phyloP scores from a whole-genome alignment of 192 early-diverging fungal genomes.

The Mortierella antarctica region DNA sequence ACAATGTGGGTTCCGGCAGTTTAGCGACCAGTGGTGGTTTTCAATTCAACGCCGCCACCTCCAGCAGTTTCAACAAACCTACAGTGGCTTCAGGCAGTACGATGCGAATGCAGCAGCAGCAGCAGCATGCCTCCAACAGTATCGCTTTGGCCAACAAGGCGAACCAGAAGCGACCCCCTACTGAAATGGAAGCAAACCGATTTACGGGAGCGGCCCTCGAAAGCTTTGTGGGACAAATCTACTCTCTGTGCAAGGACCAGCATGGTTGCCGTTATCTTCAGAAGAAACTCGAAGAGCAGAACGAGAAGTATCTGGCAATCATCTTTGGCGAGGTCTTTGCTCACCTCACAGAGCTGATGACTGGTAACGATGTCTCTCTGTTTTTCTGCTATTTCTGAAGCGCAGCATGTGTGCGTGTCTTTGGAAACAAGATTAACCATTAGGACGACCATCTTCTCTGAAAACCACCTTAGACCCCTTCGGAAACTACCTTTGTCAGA shows the following conservation, averaged over 20 bases:
- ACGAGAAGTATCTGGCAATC: constrained; percentile 67
- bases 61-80: constrained; percentile 29
- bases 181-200: constrained; percentile 66
- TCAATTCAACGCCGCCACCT: constrained; percentile 28
- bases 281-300: constrained; percentile 84
- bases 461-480: constrained; percentile 75
- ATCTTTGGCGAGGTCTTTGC: constrained; percentile 83
- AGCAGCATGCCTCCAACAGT: constrained; percentile 32
- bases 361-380: constrained; percentile 56
- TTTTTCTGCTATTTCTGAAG: not conserved
- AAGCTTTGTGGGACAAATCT: constrained; percentile 78
- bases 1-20: not conserved
- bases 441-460: not conserved
- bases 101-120: constrained; percentile 36
- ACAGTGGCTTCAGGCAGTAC: constrained; percentile 34
- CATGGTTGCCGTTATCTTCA: constrained; percentile 90
- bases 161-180: constrained; percentile 41
- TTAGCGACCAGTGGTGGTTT: constrained; percentile 2
- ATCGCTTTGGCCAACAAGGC: constrained; percentile 42
- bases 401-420: not conserved
- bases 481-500: constrained; percentile 94
- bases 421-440: not conserved
- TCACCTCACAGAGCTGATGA: constrained; percentile 86
- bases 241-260: constrained; percentile 87
- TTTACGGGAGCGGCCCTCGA: constrained; percentile 75